phyloP scores from a whole-genome alignment of 2,329 filamentous ascomycete genomes.

The Blastomyces percursus region DNA sequence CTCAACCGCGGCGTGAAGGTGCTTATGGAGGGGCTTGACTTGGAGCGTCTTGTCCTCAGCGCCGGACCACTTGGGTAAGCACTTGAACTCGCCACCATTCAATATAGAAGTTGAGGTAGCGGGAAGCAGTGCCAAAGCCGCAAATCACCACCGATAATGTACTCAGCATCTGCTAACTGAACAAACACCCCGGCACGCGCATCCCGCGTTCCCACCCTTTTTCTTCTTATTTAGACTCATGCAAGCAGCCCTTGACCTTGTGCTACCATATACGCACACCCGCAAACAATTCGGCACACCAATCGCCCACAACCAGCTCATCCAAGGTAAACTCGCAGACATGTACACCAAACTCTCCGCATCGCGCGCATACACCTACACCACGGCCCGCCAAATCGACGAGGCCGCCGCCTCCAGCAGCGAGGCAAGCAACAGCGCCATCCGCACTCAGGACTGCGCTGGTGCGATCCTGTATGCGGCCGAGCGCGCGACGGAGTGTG shows the following conservation, averaged over 20 bases:
- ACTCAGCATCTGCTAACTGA: background rate
- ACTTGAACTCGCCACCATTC: background rate
- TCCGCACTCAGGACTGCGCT: constrained; percentile 84
- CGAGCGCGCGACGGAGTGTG: constrained; percentile 73
- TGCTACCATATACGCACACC: constrained; percentile 78
- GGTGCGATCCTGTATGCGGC: constrained; percentile 89
- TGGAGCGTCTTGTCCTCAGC: constrained; percentile 84
- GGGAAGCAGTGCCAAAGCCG: no score
- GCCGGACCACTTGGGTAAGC: constrained; percentile 69
- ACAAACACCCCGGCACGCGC: background rate
- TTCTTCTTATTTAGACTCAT: constrained; percentile 49
- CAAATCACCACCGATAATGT: background rate
- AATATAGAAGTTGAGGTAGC: background rate
- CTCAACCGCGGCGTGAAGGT: constrained; percentile 77
- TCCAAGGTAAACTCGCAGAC: constrained; percentile 87
- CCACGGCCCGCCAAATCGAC: constrained; percentile 68
- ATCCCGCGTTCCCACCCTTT: background rate
- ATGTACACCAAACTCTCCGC: constrained; percentile 95
- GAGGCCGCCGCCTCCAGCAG: constrained; percentile 46
- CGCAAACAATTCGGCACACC: constrained; percentile 79
- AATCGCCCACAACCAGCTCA: constrained; percentile 82
- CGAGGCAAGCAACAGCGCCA: constrained; percentile 26
- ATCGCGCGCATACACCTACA: constrained; percentile 75
- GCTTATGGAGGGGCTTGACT: constrained; percentile 89
- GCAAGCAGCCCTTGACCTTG: constrained; percentile 78